Evolutionary conservation across 495 filamentous ascomycete species (phyloP).

Genomic region (Xylaria grammica): DNA sequence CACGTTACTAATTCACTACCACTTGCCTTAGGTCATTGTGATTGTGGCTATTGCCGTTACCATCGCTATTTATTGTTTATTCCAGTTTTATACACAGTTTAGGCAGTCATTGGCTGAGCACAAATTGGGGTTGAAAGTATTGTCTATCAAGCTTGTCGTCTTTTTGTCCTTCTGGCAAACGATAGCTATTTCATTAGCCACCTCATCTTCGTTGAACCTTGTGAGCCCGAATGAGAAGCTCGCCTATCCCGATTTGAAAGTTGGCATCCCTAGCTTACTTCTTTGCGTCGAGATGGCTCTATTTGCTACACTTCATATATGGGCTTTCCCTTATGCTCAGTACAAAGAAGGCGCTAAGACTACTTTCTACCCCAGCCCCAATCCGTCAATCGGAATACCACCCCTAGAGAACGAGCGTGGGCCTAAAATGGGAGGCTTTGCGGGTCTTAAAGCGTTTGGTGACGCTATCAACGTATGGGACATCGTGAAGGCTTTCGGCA

Average conservation of each 20-base stretch:
- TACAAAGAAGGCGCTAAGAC: constrained; percentile 57
- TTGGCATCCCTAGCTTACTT: constrained; percentile 78
- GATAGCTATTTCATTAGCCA: constrained; percentile 71
- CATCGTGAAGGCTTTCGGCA: constrained; percentile 75
- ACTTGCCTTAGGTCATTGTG: constrained; percentile 58
- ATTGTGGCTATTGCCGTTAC: constrained; percentile 76
- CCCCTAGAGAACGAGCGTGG: constrained; percentile 57
- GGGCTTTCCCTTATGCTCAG: constrained; percentile 77
- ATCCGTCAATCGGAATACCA: constrained; percentile 30
- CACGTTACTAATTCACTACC: constrained; percentile 5
- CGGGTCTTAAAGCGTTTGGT: constrained; percentile 65
- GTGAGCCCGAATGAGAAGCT: constrained; percentile 67
- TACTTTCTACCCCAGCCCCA: constrained; percentile 41
- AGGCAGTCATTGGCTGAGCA: constrained; percentile 70
- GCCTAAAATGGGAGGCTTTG: constrained; percentile 65
- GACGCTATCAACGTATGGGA: constrained; percentile 87
- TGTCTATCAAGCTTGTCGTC: constrained; percentile 92
- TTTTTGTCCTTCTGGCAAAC: constrained; percentile 95
- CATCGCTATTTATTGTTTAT: constrained; percentile 90
- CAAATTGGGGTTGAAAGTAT: constrained; percentile 78
- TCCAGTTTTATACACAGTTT: constrained; percentile 87
- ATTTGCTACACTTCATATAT: constrained; percentile 79
- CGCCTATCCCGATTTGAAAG: constrained; percentile 74
- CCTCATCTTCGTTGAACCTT: constrained; percentile 59
- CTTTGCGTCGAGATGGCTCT: constrained; percentile 89